Evolutionary conservation across 768 basidiomycete genomes (phyloP).

Genomic region (Boletus sp.): DNA sequence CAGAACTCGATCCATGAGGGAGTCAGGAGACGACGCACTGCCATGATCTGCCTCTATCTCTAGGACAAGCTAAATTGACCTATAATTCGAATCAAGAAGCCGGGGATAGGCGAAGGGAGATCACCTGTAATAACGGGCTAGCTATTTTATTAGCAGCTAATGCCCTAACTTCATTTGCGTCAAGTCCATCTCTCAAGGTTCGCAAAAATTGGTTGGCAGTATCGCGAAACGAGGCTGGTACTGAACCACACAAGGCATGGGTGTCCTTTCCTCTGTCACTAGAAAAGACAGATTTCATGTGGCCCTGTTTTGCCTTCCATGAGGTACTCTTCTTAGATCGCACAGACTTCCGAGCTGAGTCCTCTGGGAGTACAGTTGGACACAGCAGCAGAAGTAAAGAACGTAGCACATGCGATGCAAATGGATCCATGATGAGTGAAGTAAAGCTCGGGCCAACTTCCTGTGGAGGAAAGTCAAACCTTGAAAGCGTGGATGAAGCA

Average conservation of each 20-base stretch:
- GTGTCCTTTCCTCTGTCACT: slow-evolving; percentile 40
- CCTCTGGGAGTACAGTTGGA: slow-evolving; percentile 47
- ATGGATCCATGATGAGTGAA: slow-evolving; percentile 74
- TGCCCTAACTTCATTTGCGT: slow-evolving; percentile 72
- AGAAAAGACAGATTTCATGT: slow-evolving; percentile 75
- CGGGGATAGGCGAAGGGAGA: slow-evolving; percentile 14
- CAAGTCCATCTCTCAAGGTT: slow-evolving; percentile 48
- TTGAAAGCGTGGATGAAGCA: slow-evolving; percentile 17
- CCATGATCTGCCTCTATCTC: slow-evolving; percentile 75
- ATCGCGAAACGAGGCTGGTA: slow-evolving; percentile 48
- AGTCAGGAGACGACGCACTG: slow-evolving; percentile 55
- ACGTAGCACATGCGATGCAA: slow-evolving; percentile 88
- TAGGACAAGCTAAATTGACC: slow-evolving; percentile 59
- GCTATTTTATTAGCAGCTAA: slow-evolving; percentile 74
- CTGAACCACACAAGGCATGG: slow-evolving; percentile 18
- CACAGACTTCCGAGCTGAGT: slow-evolving; percentile 39
- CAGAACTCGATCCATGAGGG: slow-evolving; percentile 78
- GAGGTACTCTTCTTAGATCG: slow-evolving; percentile 84
- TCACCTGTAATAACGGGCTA: slow-evolving; percentile 71
- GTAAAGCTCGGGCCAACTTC: slow-evolving; percentile 67
- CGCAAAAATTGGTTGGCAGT: slow-evolving; percentile 48
- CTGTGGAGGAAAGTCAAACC: slow-evolving; percentile 33
- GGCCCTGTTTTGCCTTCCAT: slow-evolving; percentile 79
- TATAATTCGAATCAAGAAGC: slow-evolving; percentile 6
- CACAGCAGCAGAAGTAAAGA: slow-evolving; percentile 75